phyloP scores from a whole-genome alignment of 345 rosid genomes.

The Pistacia integerrima region DNA sequence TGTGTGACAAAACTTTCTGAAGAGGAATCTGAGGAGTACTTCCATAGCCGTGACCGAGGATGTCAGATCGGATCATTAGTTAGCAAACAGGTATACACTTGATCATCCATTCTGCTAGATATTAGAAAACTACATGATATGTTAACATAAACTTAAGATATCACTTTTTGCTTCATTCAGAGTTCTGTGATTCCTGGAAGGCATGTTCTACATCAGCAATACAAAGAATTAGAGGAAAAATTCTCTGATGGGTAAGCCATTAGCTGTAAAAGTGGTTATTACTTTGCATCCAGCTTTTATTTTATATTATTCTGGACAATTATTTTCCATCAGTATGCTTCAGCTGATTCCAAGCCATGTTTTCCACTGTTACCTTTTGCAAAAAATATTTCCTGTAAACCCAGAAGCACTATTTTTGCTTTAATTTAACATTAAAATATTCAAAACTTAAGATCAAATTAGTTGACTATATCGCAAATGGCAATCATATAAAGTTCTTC shows the following conservation, averaged over 20 bases:
- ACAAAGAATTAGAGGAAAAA: slow-evolving; percentile 61
- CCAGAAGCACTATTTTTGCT: neutral
- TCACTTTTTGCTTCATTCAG: slow-evolving; percentile 42
- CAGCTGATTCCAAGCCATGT: neutral
- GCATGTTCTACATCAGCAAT: slow-evolving; percentile 63
- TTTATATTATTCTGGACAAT: neutral
- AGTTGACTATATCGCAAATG: neutral
- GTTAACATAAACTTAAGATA: neutral
- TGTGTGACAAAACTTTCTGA: slow-evolving; percentile 72
- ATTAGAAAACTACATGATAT: neutral
- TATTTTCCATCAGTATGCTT: neutral
- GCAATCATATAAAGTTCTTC: neutral
- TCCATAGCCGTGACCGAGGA: slow-evolving; percentile 90
- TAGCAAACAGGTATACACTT: slow-evolving; percentile 72
- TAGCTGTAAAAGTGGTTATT: slow-evolving; percentile 5
- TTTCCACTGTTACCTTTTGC: neutral
- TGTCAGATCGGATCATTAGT: slow-evolving; percentile 95
- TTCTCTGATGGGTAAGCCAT: slow-evolving; percentile 68
- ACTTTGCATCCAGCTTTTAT: neutral
- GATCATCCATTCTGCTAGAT: slow-evolving; percentile 12
- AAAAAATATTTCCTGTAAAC: neutral
- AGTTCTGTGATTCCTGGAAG: slow-evolving; percentile 75
- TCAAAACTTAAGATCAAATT: neutral
- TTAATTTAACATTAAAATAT: neutral
- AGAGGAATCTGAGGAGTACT: slow-evolving; percentile 81